These are phyloP conservation scores for Lipomyces sp. DNA, from an alignment of 805 yeast genomes.

Conservation along the genomic window DNA sequence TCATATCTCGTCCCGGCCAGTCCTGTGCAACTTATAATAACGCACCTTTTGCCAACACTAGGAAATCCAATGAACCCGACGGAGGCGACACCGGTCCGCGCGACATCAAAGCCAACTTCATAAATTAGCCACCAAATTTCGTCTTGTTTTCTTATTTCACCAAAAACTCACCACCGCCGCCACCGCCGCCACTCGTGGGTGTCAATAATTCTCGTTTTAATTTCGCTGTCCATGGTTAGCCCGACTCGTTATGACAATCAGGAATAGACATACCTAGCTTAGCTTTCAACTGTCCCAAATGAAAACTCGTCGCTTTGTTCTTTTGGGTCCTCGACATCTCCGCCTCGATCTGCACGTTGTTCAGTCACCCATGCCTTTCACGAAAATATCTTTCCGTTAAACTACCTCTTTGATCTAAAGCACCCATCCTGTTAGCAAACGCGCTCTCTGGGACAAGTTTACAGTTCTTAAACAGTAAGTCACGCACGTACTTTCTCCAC, in stretches of 20 bases:
- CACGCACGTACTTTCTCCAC: conserved; percentile 55
- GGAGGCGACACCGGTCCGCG: conserved; percentile 97
- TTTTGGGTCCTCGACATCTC: conserved; percentile 79
- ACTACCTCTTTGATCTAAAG: conserved; percentile 43
- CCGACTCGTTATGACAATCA: neutral
- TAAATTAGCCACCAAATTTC: neutral
- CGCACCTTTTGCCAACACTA: conserved; percentile 68
- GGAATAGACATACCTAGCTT: conserved; percentile 54
- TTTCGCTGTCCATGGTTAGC: conserved; percentile 58
- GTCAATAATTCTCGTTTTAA: conserved; percentile 87
- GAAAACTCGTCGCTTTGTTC: conserved; percentile 96
- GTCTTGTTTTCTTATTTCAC: neutral
- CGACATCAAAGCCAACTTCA: conserved; percentile 90
- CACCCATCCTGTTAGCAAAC: conserved; percentile 2
- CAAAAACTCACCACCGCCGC: conserved; percentile 72
- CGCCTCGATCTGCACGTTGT: conserved; percentile 30
- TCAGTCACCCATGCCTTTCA: neutral
- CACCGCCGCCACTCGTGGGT: conserved; percentile 70
- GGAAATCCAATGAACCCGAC: conserved; percentile 99
- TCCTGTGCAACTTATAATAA: neutral
- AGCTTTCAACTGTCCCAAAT: conserved; percentile 96
- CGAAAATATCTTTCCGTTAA: neutral
- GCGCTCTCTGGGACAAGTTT: neutral
- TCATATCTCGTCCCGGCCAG: conserved; percentile 39
- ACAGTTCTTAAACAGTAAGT: neutral